Evolutionary conservation across 306 rosid species (phyloP).

Genomic region (Dryas alaskensis): DNA sequence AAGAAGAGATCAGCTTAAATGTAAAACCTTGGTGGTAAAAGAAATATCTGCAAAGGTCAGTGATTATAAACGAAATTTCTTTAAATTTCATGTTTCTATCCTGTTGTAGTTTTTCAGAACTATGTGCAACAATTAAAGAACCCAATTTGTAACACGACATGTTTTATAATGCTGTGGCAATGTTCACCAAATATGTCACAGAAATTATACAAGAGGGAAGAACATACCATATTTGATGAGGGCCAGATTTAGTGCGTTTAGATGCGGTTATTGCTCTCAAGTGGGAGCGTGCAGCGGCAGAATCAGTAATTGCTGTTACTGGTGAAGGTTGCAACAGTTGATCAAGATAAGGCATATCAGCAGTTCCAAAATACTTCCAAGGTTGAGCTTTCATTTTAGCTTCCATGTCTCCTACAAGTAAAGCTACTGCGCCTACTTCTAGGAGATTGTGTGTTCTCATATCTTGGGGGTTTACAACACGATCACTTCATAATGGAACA

Average conservation of each 20-base stretch:
- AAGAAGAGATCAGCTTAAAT: neutral
- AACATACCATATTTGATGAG: constrained; percentile 81
- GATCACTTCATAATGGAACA: constrained; percentile 62
- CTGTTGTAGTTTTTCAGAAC: neutral
- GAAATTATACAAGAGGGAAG: constrained; percentile 21
- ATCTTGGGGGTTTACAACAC: constrained; percentile 54
- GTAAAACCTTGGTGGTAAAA: neutral
- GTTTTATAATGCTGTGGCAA: neutral
- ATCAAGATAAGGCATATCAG: constrained; percentile 95
- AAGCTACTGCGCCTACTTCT: constrained; percentile 95
- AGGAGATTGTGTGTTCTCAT: constrained; percentile 71
- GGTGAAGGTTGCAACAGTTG: constrained; percentile 90
- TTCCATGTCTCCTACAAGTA: constrained; percentile 82
- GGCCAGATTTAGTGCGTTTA: constrained; percentile 75
- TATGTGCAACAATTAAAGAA: neutral
- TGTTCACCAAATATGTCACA: constrained; percentile 17
- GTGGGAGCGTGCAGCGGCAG: constrained; percentile 77
- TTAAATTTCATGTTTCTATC: neutral
- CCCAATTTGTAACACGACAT: neutral
- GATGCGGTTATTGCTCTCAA: constrained; percentile 95
- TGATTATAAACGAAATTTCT: neutral
- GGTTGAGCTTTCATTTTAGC: constrained; percentile 87
- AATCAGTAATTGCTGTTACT: constrained; percentile 72
- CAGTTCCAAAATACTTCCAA: constrained; percentile 91
- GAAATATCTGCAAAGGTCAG: constrained; percentile 4